Evolutionary conservation across 768 basidiomycete genomes (phyloP).

Genomic region (Lentinula raphanica): DNA sequence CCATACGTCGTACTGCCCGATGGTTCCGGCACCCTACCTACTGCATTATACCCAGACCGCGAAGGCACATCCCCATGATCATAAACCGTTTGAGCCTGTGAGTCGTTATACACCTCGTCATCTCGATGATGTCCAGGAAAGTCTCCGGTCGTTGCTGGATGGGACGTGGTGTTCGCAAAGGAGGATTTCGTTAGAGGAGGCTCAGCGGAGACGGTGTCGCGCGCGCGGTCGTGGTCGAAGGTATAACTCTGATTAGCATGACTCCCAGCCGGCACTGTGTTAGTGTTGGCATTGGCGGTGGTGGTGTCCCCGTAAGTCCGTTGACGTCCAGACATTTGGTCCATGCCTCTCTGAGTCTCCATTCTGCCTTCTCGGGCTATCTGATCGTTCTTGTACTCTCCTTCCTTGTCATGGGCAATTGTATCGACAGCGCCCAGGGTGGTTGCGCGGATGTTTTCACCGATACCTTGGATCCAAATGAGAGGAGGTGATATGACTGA

Average conservation of each 20-base stretch:
- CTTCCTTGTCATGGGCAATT: not conserved
- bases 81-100: not conserved
- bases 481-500: not conserved
- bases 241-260: no score
- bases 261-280: no score
- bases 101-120: slow-evolving; percentile 1
- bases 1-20: not conserved
- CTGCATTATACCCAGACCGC: not conserved
- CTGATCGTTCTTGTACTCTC: not conserved
- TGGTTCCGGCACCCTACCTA: not conserved
- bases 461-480: not conserved
- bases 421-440: slow-evolving; percentile 4
- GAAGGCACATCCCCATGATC: not conserved
- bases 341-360: not conserved
- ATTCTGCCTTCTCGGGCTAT: not conserved
- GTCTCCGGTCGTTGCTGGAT: not conserved
- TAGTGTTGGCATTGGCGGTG: no score
- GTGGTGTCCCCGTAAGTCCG: not conserved
- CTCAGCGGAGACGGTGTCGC: not conserved
- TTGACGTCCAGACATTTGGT: not conserved
- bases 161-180: not conserved
- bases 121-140: slow-evolving; percentile 3
- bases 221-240: no score
- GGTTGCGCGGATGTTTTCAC: slow-evolving; percentile 1
- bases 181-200: not conserved